phyloP scores from a whole-genome alignment of 371 early-diverging fungal genomes.

The Lichtheimia hyalospora region DNA sequence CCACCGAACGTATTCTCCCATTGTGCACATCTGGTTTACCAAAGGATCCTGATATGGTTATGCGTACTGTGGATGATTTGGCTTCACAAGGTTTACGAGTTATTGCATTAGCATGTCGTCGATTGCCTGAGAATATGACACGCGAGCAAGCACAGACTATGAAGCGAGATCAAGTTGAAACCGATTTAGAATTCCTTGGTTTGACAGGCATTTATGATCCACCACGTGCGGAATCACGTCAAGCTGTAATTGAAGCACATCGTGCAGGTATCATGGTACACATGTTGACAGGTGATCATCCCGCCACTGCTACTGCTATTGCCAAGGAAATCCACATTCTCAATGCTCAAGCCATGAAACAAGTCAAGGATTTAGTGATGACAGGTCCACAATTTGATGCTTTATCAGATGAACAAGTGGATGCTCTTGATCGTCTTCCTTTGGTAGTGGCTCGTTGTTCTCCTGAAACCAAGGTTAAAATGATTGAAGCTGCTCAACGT shows the following conservation, averaged over 20 bases:
- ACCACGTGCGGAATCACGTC: slow-evolving; percentile 69
- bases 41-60: slow-evolving; percentile 9
- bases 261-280: slow-evolving; percentile 88
- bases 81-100: slow-evolving; percentile 49
- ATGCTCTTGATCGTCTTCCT: slow-evolving; percentile 75
- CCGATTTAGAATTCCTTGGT: slow-evolving; percentile 76
- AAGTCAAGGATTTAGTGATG: slow-evolving; percentile 63
- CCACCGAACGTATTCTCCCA: slow-evolving; percentile 46
- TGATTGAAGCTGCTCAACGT: slow-evolving; percentile 90
- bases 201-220: slow-evolving; percentile 93
- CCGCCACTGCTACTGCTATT: slow-evolving; percentile 85
- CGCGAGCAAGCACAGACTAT: slow-evolving; percentile 30
- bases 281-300: slow-evolving; percentile 95
- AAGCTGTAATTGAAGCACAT: slow-evolving; percentile 81
- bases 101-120: slow-evolving; percentile 59
- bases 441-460: slow-evolving; percentile 91
- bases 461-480: slow-evolving; percentile 96
- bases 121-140: slow-evolving; percentile 11
- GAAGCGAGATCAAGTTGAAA: slow-evolving; percentile 59
- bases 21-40: slow-evolving; percentile 17
- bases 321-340: slow-evolving; percentile 86
- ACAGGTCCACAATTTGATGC: slow-evolving; percentile 81
- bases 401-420: slow-evolving; percentile 79
- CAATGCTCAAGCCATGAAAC: slow-evolving; percentile 49
- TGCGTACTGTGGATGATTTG: slow-evolving; percentile 21